A percentile compares a stretch with the other conserved stretches of the same genome.
Conservation (phyloP, 2,329 filamentous ascomycete genomes). For the Xylaria arbuscula region DNA sequence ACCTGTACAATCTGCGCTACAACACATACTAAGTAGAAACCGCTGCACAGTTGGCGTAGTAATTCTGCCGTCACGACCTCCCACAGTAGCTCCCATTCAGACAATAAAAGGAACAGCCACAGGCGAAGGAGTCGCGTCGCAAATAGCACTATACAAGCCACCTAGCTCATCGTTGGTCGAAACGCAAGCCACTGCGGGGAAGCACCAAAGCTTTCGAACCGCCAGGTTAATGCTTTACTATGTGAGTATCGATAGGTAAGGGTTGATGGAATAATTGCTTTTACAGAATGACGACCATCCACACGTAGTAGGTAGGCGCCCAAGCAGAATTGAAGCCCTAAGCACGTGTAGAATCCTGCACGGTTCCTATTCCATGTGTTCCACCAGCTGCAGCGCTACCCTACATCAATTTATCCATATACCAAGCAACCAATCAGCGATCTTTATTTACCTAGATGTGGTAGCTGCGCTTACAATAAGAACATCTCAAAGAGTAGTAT, state of each 20-base stretch:
- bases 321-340: background rate
- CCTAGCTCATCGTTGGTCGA: background rate
- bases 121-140: background rate
- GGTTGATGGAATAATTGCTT: too few relatives aligned
- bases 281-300: too few relatives aligned
- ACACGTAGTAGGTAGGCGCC: too few relatives aligned
- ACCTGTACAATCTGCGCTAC: too few relatives aligned
- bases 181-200: background rate
- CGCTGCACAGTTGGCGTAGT: too few relatives aligned
- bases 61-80: background rate
- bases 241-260: too few relatives aligned
- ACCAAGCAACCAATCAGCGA: background rate
- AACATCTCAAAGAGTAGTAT: too few relatives aligned
- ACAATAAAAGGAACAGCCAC: background rate
- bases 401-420: conserved; percentile 6
- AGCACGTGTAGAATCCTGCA: conserved; percentile 10
- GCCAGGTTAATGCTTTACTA: too few relatives aligned
- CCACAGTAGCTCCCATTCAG: background rate
- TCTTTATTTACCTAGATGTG: background rate
- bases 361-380: conserved; percentile 1
- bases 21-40: too few relatives aligned
- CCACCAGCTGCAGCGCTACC: conserved; percentile 6
- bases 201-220: background rate
- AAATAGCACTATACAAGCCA: conserved; percentile 5
- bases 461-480: conserved; percentile 7